phyloP scores from a whole-genome alignment of 768 basidiomycete genomes.

The Sutorius australiensis region DNA sequence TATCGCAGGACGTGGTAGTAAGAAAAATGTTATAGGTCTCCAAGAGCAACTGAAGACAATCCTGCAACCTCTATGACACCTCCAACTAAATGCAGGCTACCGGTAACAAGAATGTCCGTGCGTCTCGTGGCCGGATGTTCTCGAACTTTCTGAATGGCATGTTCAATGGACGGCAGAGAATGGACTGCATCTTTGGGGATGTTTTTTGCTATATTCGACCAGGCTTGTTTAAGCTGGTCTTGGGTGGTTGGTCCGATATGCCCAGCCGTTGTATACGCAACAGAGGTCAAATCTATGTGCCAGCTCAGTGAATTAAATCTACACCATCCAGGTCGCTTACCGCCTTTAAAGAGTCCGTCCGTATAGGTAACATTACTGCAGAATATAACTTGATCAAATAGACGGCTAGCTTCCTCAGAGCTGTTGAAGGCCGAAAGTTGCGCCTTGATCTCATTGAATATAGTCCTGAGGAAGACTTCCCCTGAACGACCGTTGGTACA shows the following conservation, averaged over 20 bases:
- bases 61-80: conserved; percentile 91
- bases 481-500: conserved; percentile 91
- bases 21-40: conserved; percentile 20
- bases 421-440: conserved; percentile 43
- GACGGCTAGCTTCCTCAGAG: conserved; percentile 37
- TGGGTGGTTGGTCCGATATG: conserved; percentile 69
- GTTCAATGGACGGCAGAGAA: conserved; percentile 83
- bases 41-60: conserved; percentile 66
- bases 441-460: conserved; percentile 48
- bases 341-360: conserved; percentile 86
- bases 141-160: conserved; percentile 71
- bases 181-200: conserved; percentile 65
- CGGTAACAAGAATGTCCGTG: conserved; percentile 76
- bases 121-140: conserved; percentile 32
- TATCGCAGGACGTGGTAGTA: neutral
- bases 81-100: conserved; percentile 91
- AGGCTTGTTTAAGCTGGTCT: conserved; percentile 68
- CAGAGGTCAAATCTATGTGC: conserved; percentile 68
- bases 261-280: conserved; percentile 59
- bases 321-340: conserved; percentile 39
- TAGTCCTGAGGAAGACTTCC: conserved; percentile 56
- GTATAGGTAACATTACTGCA: conserved; percentile 95
- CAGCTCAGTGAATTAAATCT: neutral
- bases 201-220: conserved; percentile 58
- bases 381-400: conserved; percentile 88